Conservation (phyloP, 2,329 filamentous ascomycete species). For the Alternaria sp. region DNA sequence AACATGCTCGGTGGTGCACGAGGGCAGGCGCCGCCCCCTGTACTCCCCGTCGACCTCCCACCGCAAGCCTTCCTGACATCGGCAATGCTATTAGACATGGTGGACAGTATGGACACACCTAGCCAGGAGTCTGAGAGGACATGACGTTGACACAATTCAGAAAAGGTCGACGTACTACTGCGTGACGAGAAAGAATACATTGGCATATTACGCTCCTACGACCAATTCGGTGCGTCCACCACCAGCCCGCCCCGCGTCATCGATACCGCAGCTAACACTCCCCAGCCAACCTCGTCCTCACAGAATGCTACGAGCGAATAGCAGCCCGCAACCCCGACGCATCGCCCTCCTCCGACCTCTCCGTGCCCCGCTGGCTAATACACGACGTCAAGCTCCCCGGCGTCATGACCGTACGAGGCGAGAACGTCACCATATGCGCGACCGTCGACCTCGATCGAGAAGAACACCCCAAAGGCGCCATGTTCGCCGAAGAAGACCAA, state of each 20-base stretch:
- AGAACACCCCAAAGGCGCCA: conserved; percentile 80
- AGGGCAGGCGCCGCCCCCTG: conserved; percentile 27
- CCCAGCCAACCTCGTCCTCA: conserved; percentile 89
- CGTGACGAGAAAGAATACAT: conserved; percentile 94
- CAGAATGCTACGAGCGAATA: conserved; percentile 88
- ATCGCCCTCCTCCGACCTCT: conserved; percentile 22
- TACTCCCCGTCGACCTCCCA: conserved; percentile 60
- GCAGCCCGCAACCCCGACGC: conserved; percentile 65
- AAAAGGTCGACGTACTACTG: conserved; percentile 91
- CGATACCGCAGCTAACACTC: conserved; percentile 11
- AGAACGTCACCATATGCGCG: conserved; percentile 94
- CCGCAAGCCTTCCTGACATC: conserved; percentile 99
- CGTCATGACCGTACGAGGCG: conserved; percentile 89
- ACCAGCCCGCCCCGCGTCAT: background rate
- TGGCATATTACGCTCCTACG: conserved; percentile 92
- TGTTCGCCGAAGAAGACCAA: conserved; percentile 68
- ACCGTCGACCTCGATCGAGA: conserved; percentile 98
- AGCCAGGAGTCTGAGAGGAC: background rate
- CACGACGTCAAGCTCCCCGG: conserved; percentile 85
- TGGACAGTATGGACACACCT: conserved; percentile 72
- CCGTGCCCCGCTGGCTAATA: conserved; percentile 62
- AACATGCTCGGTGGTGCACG: conserved; percentile 39
- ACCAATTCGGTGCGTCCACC: conserved; percentile 80
- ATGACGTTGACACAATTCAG: conserved; percentile 56
- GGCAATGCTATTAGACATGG: conserved; percentile 91